Evolutionary conservation across 2,329 filamentous ascomycete genomes (phyloP).

Genomic region (Apiospora rasikravindrae): DNA sequence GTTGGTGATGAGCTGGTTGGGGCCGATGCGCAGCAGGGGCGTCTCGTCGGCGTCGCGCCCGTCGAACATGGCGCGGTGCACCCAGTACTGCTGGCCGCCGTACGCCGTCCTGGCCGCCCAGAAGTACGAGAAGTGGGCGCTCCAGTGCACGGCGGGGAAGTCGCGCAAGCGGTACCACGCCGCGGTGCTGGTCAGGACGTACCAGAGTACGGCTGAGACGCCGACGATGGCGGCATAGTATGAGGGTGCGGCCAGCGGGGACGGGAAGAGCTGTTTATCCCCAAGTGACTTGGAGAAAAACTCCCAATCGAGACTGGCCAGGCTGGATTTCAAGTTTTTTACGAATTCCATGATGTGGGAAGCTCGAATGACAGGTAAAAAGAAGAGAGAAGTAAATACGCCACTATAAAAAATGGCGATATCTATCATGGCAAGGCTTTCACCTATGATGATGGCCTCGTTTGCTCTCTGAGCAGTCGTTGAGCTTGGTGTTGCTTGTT

Average conservation of each 20-base stretch:
- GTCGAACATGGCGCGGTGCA: slow-evolving; percentile 1
- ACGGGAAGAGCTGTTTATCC: neutral
- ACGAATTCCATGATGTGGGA: neutral
- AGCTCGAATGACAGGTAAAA: no score
- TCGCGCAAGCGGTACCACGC: slow-evolving; percentile 2
- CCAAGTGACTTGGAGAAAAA: neutral
- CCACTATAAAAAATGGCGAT: no score
- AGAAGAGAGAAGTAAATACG: no score
- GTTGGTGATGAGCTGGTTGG: slow-evolving; percentile 46
- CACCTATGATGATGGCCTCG: no score
- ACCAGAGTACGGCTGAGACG: neutral
- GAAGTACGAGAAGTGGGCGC: slow-evolving; percentile 15
- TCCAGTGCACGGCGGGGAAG: slow-evolving; percentile 9
- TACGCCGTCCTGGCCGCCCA: slow-evolving; percentile 14
- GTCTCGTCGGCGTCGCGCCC: slow-evolving; percentile 29
- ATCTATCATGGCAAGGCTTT: no score
- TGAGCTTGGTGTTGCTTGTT: no score
- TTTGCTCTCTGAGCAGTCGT: no score
- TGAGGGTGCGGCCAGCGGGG: neutral
- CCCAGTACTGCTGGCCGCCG: slow-evolving; percentile 18
- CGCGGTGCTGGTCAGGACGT: neutral
- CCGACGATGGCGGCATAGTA: neutral
- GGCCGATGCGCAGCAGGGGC: slow-evolving; percentile 48
- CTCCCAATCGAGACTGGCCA: neutral
- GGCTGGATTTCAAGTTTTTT: neutral